Conservation (phyloP, 768 basidiomycete genomes). For the Lyophyllum shimeji region DNA sequence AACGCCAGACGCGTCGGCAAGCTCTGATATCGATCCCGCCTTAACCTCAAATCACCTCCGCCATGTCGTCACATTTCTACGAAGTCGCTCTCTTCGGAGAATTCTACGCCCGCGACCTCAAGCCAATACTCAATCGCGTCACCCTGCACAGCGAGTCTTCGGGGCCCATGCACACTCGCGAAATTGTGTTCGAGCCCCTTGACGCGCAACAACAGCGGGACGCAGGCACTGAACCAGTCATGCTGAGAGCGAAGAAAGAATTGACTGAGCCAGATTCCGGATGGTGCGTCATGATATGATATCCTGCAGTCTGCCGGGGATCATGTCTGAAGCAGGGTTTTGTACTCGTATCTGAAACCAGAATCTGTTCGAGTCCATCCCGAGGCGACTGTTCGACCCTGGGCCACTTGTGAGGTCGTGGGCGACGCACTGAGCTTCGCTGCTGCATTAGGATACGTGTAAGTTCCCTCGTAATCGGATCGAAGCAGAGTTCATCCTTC, state of each 20-base stretch:
- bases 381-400: constrained; percentile 84
- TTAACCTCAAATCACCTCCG: neutral
- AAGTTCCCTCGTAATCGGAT: constrained; percentile 23
- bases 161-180: constrained; percentile 68
- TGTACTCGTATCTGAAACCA: constrained; percentile 82
- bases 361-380: constrained; percentile 83
- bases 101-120: constrained; percentile 75
- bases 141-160: constrained; percentile 82
- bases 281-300: constrained; percentile 47
- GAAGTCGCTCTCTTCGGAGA: constrained; percentile 84
- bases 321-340: constrained; percentile 45
- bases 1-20: neutral
- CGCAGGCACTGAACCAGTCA: constrained; percentile 59
- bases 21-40: neutral
- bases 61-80: constrained; percentile 62
- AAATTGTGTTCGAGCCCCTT: constrained; percentile 80
- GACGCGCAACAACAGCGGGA: constrained; percentile 67
- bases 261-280: constrained; percentile 58
- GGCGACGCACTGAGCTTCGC: constrained; percentile 83
- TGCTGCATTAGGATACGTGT: constrained; percentile 77
- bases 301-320: neutral
- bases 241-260: constrained; percentile 76
- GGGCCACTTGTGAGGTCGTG: constrained; percentile 75
- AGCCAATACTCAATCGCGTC: constrained; percentile 75
- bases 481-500: neutral